phyloP scores from a whole-genome alignment of 768 basidiomycete species.

The Lentinula sp. region DNA sequence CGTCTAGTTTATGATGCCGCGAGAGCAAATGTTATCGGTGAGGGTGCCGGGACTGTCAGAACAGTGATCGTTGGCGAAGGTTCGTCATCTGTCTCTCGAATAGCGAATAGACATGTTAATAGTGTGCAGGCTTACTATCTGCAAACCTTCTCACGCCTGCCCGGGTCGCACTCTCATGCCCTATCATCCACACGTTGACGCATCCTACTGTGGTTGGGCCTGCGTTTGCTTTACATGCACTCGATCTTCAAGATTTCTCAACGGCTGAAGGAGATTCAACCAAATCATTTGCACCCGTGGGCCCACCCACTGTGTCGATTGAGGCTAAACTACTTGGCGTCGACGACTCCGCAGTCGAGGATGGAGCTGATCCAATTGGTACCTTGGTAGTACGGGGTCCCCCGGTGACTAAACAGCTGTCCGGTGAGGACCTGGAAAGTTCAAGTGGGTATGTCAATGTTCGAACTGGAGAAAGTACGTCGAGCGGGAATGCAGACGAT shows the following conservation, averaged over 20 bases:
- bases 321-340: conserved; percentile 76
- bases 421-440: conserved; percentile 23
- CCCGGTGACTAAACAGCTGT: conserved; percentile 52
- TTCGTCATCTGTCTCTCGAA: conserved; percentile 22
- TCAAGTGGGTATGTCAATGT: conserved; percentile 24
- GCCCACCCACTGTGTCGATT: conserved; percentile 80
- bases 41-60: conserved; percentile 55
- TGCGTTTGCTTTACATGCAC: conserved; percentile 73
- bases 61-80: conserved; percentile 72
- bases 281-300: conserved; percentile 42
- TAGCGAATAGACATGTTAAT: not conserved
- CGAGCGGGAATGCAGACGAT: conserved; percentile 14
- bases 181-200: conserved; percentile 58
- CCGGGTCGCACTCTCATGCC: conserved; percentile 71
- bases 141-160: conserved; percentile 50
- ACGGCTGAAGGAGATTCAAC: conserved; percentile 20
- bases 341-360: conserved; percentile 58
- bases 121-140: conserved; percentile 39
- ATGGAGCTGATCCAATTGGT: conserved; percentile 61
- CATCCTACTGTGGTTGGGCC: conserved; percentile 70
- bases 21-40: conserved; percentile 52
- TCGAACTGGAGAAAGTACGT: conserved; percentile 10
- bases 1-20: conserved; percentile 67
- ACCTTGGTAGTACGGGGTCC: conserved; percentile 65
- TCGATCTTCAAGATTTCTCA: conserved; percentile 77